These are phyloP conservation scores for Cyanidioschyzon merolae DNA, from an alignment of 23 red algal genomes.

Conservation along the genomic window DNA sequence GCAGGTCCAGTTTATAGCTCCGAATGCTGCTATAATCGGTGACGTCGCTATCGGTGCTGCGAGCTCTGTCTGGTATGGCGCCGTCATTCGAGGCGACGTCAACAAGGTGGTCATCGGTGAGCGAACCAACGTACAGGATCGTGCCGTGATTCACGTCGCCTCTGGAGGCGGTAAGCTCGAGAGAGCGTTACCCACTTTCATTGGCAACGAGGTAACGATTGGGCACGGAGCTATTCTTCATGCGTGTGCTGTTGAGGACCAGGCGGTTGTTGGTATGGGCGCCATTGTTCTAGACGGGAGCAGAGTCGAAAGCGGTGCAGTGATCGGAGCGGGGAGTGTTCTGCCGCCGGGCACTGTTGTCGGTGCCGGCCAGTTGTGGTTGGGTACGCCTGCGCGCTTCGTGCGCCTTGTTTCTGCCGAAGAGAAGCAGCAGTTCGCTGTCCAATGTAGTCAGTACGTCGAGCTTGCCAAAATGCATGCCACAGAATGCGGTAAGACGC, in stretches of 20 bases:
- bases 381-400: slow-evolving; percentile 43
- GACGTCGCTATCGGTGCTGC: slow-evolving; percentile 36
- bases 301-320: slow-evolving; percentile 32
- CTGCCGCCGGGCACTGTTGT: slow-evolving; percentile 41
- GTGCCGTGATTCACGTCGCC: slow-evolving; percentile 49
- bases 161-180: neutral
- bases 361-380: slow-evolving; percentile 20
- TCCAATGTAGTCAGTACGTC: slow-evolving; percentile 23
- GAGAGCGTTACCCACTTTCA: slow-evolving; percentile 6
- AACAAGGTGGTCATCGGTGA: slow-evolving; percentile 47
- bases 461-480: slow-evolving; percentile 57
- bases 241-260: slow-evolving; percentile 48
- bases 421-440: slow-evolving; percentile 31
- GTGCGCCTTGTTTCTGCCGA: slow-evolving; percentile 35
- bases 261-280: slow-evolving; percentile 35
- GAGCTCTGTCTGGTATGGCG: slow-evolving; percentile 96
- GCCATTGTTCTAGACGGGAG: neutral
- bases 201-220: slow-evolving; percentile 32
- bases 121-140: slow-evolving; percentile 52
- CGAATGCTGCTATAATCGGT: slow-evolving; percentile 74
- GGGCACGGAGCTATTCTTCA: slow-evolving; percentile 46
- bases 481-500: slow-evolving; percentile 65
- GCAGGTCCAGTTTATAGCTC: slow-evolving; percentile 58
- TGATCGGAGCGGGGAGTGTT: slow-evolving; percentile 63
- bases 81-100: slow-evolving; percentile 78